Base-by-base conservation (phyloP, 768 basidiomycete species). In the Candolleomyces eurysporus region DNA sequence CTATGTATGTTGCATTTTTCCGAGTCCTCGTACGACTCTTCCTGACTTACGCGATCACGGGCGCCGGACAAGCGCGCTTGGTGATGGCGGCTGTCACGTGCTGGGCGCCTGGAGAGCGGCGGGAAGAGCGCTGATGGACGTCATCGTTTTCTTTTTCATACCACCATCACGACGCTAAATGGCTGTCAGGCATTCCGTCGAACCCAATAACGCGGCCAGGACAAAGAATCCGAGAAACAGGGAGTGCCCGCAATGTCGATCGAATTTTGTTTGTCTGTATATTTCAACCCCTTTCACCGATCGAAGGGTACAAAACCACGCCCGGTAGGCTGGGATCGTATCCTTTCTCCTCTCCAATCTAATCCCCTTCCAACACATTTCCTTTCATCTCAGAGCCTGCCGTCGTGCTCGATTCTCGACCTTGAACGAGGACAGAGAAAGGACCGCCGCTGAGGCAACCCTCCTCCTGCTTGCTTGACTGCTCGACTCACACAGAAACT, bases 231-330 rank as follows among this genome's bases (percentile, higher is more conserved):
- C 3, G 45, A 17, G 7, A 17, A 7, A 3, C 52, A 11, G 17
- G 32, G 4, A 8, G 16, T 32, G 30, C 16, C 1, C 19, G 31
- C 16, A 39, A 31, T 39, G 21, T 46, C 60, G 60, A 61, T 61
- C 60, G 60, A 57, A 43, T 16, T 19, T 50, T 49, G 39, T 59
- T 59, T 59, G 59, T 54, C 32, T 52, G 16, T 55, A 61, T 61
- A 54, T 48, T 45, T 45, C 55, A 43, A 30, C 45, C 54, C 46
- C 55, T 61, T 48, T 40, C 36, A 49, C 48, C 40, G 46, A 48
- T 58, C 59, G 59, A 60, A n/a, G 30, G 30, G 42, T 45, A 53
- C 59, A 60, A 60, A 60, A 61, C 60, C 60, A 61, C 60, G 60
- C 60, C 60, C 60, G 60, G 60, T 50, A 61, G 60, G 53, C 60